Percentiles rank a stretch among this genome's conserved stretches.
Evolutionary conservation across 1,284 basidiomycete species (phyloP).

Genomic region (Phlebopus sp.): DNA sequence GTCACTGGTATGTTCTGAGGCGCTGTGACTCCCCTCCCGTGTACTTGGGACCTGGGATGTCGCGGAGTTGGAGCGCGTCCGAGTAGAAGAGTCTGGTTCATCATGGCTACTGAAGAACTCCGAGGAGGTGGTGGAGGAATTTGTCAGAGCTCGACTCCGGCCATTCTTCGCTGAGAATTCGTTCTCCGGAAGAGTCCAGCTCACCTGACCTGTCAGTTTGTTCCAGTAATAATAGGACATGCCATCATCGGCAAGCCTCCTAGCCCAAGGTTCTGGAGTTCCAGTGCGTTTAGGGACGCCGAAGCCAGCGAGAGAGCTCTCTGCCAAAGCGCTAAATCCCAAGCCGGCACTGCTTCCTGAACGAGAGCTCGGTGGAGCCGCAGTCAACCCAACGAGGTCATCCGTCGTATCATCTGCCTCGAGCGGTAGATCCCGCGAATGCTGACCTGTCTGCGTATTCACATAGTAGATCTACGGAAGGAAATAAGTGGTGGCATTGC

Average conservation of each 20-base stretch:
- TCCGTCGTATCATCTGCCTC: conserved; percentile 62
- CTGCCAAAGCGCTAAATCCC: conserved; percentile 36
- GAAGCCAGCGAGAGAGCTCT: conserved; percentile 47
- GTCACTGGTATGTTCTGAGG: conserved; percentile 53
- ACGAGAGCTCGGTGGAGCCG: conserved; percentile 54
- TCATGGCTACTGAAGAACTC: conserved; percentile 23
- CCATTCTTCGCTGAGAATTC: conserved; percentile 21
- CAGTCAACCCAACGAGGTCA: conserved; percentile 51
- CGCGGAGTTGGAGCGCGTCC: conserved; percentile 36
- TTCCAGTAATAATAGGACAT: conserved; percentile 80
- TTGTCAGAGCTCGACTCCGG: conserved; percentile 32
- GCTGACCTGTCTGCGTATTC: conserved; percentile 88
- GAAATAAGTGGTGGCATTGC: background rate
- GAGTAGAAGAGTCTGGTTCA: conserved; percentile 26
- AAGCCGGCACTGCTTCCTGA: conserved; percentile 52
- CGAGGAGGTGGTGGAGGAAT: conserved; percentile 34
- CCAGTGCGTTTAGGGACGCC: conserved; percentile 55
- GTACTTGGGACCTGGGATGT: conserved; percentile 17
- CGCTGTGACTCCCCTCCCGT: conserved; percentile 32
- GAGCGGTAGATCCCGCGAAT: conserved; percentile 80
- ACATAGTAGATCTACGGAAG: conserved; percentile 81
- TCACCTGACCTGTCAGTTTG: conserved; percentile 62
- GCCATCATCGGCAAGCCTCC: conserved; percentile 82
- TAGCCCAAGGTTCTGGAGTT: conserved; percentile 78
- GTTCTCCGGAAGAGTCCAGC: conserved; percentile 62